A percentile compares a stretch with the other conserved stretches of the same genome.
phyloP scores from a whole-genome alignment of 2,329 filamentous ascomycete species.

The Botrytis pseudocinerea region DNA sequence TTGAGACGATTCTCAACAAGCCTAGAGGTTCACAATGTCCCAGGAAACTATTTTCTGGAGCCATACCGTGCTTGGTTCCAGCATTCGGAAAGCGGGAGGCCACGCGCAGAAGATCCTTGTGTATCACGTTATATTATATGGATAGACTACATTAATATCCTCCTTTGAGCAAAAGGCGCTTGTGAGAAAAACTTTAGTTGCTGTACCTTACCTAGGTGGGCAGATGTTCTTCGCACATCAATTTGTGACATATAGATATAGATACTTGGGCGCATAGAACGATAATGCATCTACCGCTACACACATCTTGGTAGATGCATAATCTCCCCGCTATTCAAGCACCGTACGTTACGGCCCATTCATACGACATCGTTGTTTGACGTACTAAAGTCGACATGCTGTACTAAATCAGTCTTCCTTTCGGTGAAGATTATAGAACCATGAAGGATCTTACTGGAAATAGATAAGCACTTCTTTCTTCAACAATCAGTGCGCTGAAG shows the following conservation, averaged over 20 bases:
- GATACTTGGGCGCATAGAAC: slow-evolving; percentile 12
- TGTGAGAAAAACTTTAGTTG: slow-evolving; percentile 9
- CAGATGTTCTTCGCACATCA: slow-evolving; percentile 11
- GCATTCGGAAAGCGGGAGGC: slow-evolving; percentile 36
- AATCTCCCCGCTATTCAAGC: slow-evolving; percentile 8
- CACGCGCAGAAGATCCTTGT: slow-evolving; percentile 31
- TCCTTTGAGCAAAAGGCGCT: slow-evolving; percentile 20
- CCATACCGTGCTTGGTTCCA: slow-evolving; percentile 24
- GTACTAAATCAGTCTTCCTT: not conserved
- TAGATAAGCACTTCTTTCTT: slow-evolving; percentile 5
- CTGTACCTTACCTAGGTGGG: slow-evolving; percentile 12
- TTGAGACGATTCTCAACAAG: slow-evolving; percentile 17
- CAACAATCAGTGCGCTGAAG: slow-evolving; percentile 13
- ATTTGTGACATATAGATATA: slow-evolving; percentile 8
- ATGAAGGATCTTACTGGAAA: not conserved
- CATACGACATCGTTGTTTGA: not conserved
- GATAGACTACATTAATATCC: slow-evolving; percentile 15
- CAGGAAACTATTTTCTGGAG: slow-evolving; percentile 27
- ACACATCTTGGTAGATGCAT: slow-evolving; percentile 18
- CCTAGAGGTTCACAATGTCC: slow-evolving; percentile 21
- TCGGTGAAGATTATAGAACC: not conserved
- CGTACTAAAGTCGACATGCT: not conserved
- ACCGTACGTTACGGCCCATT: not conserved
- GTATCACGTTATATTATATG: slow-evolving; percentile 35
- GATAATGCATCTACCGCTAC: slow-evolving; percentile 18